These are phyloP conservation scores for Polyplosphaeria fusca DNA, from an alignment of 495 filamentous ascomycete species.

Conservation along the genomic window DNA sequence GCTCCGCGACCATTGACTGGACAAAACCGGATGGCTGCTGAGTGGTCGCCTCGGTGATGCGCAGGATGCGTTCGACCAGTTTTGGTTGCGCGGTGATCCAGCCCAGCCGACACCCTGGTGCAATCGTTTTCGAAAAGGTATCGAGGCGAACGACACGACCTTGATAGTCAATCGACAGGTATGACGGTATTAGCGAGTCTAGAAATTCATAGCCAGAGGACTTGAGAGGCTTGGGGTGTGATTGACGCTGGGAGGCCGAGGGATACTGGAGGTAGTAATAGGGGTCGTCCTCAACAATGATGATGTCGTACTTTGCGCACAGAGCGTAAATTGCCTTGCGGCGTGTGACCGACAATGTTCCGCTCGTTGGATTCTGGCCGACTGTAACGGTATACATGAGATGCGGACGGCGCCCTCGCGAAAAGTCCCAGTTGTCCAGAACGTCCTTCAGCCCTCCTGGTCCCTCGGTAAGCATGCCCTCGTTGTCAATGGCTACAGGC, in stretches of 20 bases:
- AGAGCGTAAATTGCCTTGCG: conserved; percentile 75
- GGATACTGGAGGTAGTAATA: conserved; percentile 96
- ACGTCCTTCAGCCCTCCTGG: conserved; percentile 72
- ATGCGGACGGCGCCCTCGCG: conserved; percentile 70
- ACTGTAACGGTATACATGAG: conserved; percentile 89
- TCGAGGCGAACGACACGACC: conserved; percentile 72
- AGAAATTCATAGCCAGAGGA: conserved; percentile 75
- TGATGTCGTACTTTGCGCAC: conserved; percentile 80
- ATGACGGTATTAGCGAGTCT: conserved; percentile 78
- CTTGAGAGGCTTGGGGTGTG: conserved; percentile 37
- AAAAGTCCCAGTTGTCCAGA: conserved; percentile 74
- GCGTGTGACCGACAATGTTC: conserved; percentile 64
- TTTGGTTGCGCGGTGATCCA: conserved; percentile 61
- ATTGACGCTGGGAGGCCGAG: conserved; percentile 37
- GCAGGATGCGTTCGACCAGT: conserved; percentile 67
- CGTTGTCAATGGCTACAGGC: conserved; percentile 68
- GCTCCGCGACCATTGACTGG: conserved; percentile 72
- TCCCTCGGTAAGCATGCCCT: conserved; percentile 69
- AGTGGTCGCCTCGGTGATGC: conserved; percentile 70
- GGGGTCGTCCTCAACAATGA: conserved; percentile 92
- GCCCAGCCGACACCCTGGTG: conserved; percentile 46
- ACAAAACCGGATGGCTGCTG: conserved; percentile 87
- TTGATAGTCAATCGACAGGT: conserved; percentile 67
- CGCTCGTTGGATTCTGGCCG: conserved; percentile 88
- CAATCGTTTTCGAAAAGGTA: conserved; percentile 49